Conservation (phyloP, 2,329 filamentous ascomycete species). For the Nothomitra cinnamomea region DNA sequence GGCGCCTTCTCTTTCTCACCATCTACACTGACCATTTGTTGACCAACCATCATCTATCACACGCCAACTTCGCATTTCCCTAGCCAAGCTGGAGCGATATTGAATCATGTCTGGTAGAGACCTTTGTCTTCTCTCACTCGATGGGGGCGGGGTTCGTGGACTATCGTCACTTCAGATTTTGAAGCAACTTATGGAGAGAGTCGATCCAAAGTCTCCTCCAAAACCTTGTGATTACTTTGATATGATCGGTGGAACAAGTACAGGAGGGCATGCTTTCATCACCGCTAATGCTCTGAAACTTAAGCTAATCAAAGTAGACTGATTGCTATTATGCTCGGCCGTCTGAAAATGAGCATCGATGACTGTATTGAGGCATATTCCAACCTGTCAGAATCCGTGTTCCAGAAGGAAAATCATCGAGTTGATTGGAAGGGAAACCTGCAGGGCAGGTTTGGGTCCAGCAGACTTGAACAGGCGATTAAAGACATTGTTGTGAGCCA, state of each 20-base stretch:
- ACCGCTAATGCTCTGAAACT: not conserved
- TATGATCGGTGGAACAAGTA: conserved; percentile 3
- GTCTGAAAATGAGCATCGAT: conserved; percentile 10
- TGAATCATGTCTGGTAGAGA: not conserved
- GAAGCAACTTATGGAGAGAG: not conserved
- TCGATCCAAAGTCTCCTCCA: not conserved
- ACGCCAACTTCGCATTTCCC: not conserved
- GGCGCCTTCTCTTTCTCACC: not conserved
- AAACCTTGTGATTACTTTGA: conserved; percentile 7
- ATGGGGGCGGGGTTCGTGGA: not conserved
- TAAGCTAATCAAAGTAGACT: conserved; percentile 7
- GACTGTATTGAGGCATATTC: conserved; percentile 10
- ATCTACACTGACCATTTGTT: not conserved
- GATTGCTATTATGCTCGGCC: conserved; percentile 13
- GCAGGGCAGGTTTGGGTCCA: conserved; percentile 16
- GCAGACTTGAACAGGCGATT: conserved; percentile 15
- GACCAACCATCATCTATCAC: not conserved
- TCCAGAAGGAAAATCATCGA: conserved; percentile 6
- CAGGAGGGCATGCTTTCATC: conserved; percentile 4
- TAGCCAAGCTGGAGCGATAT: not conserved
- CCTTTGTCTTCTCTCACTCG: not conserved
- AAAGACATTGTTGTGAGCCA: conserved; percentile 11
- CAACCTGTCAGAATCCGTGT: conserved; percentile 6
- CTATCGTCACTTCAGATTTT: not conserved
- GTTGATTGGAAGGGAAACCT: conserved; percentile 12